A percentile compares a stretch with the other conserved stretches of the same genome.
Conservation (phyloP, 202 grass and related monocot genomes). For the Dendrocalamus latiflorus region DNA sequence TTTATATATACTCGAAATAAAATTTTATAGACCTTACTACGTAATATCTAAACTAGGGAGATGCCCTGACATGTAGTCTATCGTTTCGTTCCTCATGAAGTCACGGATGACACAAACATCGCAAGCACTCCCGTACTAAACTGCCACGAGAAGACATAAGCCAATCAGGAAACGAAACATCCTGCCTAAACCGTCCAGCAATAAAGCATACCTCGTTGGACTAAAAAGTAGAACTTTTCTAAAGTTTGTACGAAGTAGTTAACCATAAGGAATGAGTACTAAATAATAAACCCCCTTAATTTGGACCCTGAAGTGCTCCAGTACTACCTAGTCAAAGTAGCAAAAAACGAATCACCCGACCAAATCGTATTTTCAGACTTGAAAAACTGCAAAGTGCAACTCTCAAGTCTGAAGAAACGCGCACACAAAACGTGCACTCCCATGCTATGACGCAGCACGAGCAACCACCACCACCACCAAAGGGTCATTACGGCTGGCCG, state of each 20-base stretch:
- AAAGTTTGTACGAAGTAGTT: background rate
- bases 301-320: background rate
- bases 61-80: no score
- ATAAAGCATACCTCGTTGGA: background rate
- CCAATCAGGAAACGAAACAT: background rate
- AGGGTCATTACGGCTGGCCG: background rate
- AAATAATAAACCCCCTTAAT: background rate
- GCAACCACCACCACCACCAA: no score
- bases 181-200: background rate
- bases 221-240: background rate
- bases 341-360: background rate
- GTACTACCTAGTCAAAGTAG: background rate
- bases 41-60: no score
- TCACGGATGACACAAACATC: background rate
- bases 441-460: no score
- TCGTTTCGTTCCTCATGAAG: background rate
- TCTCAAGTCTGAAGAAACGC: background rate
- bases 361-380: background rate
- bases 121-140: background rate
- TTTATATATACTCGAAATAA: no score
- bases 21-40: no score
- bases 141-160: background rate
- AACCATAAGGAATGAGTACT: background rate
- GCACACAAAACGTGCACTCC: background rate
- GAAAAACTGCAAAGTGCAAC: background rate